These are phyloP conservation scores for Protomyces arabidopsidicola DNA, from an alignment of 1,139 yeast species.

Conservation along the genomic window DNA sequence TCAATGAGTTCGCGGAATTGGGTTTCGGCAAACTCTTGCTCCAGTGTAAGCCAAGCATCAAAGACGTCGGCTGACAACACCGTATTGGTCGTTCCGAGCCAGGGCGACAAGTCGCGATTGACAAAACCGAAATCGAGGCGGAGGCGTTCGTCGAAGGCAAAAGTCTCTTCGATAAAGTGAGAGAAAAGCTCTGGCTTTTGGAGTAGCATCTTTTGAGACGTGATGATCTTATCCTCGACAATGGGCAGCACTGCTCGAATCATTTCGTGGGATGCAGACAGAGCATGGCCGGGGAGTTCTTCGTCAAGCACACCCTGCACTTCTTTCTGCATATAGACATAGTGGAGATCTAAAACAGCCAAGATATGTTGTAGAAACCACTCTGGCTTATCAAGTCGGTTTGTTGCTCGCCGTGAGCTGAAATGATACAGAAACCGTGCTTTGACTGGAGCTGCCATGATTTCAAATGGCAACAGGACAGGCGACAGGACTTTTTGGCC, in stretches of 20 bases:
- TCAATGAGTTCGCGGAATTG: conserved; percentile 59
- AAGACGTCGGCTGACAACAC: conserved; percentile 47
- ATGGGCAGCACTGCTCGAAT: conserved; percentile 54
- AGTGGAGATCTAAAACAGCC: conserved; percentile 49
- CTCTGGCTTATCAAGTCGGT: conserved; percentile 65
- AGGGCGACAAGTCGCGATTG: conserved; percentile 46
- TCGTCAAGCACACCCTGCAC: conserved; percentile 38
- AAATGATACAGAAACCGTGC: conserved; percentile 73
- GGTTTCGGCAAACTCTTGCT: conserved; percentile 52
- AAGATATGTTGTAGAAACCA: conserved; percentile 62
- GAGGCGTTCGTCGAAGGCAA: conserved; percentile 56
- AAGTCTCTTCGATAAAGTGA: conserved; percentile 58
- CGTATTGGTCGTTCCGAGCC: conserved; percentile 61
- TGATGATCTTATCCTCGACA: conserved; percentile 48
- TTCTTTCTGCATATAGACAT: conserved; percentile 42
- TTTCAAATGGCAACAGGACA: conserved; percentile 56
- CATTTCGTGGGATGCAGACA: conserved; percentile 47
- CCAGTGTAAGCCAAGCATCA: conserved; percentile 65
- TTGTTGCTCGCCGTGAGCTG: conserved; percentile 56
- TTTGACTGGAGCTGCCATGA: conserved; percentile 54
- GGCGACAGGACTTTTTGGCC: conserved; percentile 29
- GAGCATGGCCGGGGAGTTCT: conserved; percentile 35
- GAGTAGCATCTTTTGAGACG: conserved; percentile 42
- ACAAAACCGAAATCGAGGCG: conserved; percentile 54
- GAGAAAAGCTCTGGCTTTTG: conserved; percentile 51